These are phyloP conservation scores for Tarenaya hassleriana DNA, from an alignment of 345 rosid species.

Conservation along the genomic window DNA sequence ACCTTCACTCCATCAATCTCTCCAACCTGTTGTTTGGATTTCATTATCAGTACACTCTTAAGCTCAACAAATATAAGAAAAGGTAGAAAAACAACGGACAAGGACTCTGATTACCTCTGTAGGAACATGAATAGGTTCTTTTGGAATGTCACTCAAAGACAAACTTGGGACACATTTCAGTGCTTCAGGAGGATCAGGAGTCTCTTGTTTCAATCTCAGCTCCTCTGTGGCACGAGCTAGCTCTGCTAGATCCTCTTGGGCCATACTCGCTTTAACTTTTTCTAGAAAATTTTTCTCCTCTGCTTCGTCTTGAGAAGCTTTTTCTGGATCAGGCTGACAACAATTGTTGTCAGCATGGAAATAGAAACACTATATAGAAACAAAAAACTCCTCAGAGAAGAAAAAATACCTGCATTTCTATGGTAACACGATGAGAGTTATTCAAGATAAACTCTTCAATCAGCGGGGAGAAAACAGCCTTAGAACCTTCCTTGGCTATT, in stretches of 20 bases:
- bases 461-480: constrained; percentile 90
- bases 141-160: constrained; percentile 71
- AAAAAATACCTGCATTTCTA: constrained; percentile 82
- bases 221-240: constrained; percentile 82
- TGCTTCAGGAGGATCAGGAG: constrained; percentile 96
- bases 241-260: constrained; percentile 94
- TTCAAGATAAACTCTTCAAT: constrained; percentile 78
- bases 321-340: constrained; percentile 85
- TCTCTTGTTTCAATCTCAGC: constrained; percentile 81
- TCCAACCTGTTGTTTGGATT: constrained; percentile 53
- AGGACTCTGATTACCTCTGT: constrained; percentile 46
- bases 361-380: constrained; percentile 10
- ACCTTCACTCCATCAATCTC: constrained; percentile 81
- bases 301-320: constrained; percentile 75
- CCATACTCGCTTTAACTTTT: constrained; percentile 71
- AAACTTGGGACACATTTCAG: constrained; percentile 79
- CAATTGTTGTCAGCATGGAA: constrained; percentile 22
- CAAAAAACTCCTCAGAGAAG: constrained; percentile 3
- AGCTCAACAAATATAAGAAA: constrained; percentile 11
- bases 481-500: constrained; percentile 81
- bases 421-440: constrained; percentile 77
- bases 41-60: constrained; percentile 24
- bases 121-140: constrained; percentile 71
- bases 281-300: constrained; percentile 66
- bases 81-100: neutral